Evolutionary conservation across 1,284 basidiomycete genomes (phyloP), one percentile per base, ranked within the genome.

Genomic region (Apiotrichum akiyoshidainum): DNA sequence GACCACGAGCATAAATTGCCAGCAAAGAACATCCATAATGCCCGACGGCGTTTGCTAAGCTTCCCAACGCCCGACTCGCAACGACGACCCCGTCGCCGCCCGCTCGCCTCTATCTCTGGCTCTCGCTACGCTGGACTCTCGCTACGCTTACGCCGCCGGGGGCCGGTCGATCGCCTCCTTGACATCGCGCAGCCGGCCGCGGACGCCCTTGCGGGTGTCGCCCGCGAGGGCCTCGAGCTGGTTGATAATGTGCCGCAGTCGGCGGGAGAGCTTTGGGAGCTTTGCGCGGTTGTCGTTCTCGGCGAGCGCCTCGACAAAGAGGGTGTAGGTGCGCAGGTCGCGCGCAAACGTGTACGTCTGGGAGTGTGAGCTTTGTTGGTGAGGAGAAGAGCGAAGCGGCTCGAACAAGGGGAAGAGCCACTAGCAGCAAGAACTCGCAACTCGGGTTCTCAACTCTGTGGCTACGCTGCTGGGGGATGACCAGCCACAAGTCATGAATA

Each of bases 271-370:
- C 54, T 71, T 74, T 7, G 19, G 50, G 33, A 65, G 50, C 45
- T 65, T 59, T 17, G 41, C 39, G 22, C 69, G 48, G 51, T 62
- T 61, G 12, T 55, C 49, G 37, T 62, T 60, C 16, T 55, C 51
- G 37, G 63, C 46, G 42, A 69, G 63, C 1, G 69, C 67, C 60
- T 78, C 75, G 13, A 35, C 42, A 31, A 78, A 63, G 26, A 69
- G 52, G 31, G 57, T 40, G 42, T 63, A 76, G 10, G 77, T 78
- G 7, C 76, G 61, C n/a, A 72, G 61, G 61, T 78, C 77, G 31
- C 77, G 60, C 1, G 77, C 76, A 50, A 78, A 78, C 0, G 76
- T 77, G 57, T 78, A 74, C 13, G 77, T 78, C 75, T 78, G 52
- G 34, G 22, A 1, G 34, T 46, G 39, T 57, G 4, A 57, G 21